A percentile compares a stretch with the other conserved stretches of the same genome.
phyloP scores from a whole-genome alignment of 2,329 filamentous ascomycete genomes.

The Alternaria sp. region DNA sequence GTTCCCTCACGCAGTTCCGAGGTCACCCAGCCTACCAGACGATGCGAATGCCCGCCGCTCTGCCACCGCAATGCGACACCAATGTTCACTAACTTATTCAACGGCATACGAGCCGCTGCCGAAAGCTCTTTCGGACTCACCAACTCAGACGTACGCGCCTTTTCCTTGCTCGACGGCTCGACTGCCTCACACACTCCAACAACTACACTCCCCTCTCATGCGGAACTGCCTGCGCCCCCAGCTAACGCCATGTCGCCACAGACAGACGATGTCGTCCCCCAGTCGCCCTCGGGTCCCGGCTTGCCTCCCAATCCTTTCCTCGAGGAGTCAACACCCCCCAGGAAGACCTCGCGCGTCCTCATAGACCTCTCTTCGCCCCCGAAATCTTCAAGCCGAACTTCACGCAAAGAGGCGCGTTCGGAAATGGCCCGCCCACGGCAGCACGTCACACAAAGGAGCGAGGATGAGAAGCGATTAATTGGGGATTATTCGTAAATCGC shows the following conservation, averaged over 20 bases:
- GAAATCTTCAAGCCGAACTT: not conserved
- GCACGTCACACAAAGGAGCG: constrained; percentile 4
- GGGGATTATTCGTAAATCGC: constrained; percentile 23
- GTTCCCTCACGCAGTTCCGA: not conserved
- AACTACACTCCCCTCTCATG: not conserved
- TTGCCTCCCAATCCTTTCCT: constrained; percentile 11
- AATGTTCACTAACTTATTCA: constrained; percentile 11
- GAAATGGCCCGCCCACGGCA: not conserved
- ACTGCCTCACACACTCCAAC: not conserved
- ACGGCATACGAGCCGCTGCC: constrained; percentile 6
- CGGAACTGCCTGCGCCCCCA: not conserved
- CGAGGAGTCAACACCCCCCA: constrained; percentile 3
- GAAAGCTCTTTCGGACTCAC: constrained; percentile 5
- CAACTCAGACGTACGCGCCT: constrained; percentile 12
- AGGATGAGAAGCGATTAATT: constrained; percentile 21
- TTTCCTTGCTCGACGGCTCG: constrained; percentile 2
- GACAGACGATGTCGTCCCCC: constrained; percentile 25
- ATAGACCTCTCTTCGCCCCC: constrained; percentile 22
- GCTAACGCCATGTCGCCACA: constrained; percentile 29
- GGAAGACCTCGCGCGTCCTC: not conserved
- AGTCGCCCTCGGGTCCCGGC: constrained; percentile 1
- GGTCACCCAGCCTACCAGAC: not conserved
- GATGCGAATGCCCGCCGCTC: constrained; percentile 8
- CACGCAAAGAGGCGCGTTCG: not conserved
- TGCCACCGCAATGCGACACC: constrained; percentile 12